These are phyloP conservation scores for Rhizopogon sp. DNA, from an alignment of 768 basidiomycete species.

Conservation along the genomic window DNA sequence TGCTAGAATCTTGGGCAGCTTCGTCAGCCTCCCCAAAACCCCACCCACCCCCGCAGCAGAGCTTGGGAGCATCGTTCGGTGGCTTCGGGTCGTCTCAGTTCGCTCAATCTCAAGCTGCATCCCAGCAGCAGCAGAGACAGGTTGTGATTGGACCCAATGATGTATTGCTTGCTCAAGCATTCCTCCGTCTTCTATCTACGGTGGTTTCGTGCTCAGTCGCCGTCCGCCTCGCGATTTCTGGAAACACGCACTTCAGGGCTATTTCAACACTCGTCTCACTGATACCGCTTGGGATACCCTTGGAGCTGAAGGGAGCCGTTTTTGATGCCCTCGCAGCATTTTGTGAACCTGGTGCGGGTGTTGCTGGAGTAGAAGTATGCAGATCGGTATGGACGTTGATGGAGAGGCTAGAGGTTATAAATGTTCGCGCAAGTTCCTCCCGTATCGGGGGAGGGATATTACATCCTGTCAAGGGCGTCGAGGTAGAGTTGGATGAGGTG, in stretches of 20 bases:
- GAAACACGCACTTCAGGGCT: constrained; percentile 75
- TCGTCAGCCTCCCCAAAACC: constrained; percentile 43
- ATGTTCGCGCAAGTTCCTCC: constrained; percentile 47
- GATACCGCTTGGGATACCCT: constrained; percentile 73
- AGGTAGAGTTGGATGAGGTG: constrained; percentile 84
- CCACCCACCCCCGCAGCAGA: constrained; percentile 39
- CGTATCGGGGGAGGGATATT: constrained; percentile 28
- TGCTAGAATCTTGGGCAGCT: constrained; percentile 71
- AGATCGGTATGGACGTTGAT: constrained; percentile 79
- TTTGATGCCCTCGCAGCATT: constrained; percentile 81
- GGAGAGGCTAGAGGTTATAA: constrained; percentile 82
- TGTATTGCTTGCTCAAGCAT: constrained; percentile 72
- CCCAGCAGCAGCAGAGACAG: constrained; percentile 40
- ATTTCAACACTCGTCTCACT: constrained; percentile 76
- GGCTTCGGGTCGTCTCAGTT: constrained; percentile 23
- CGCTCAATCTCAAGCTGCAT: constrained; percentile 20
- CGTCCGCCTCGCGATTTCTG: constrained; percentile 72
- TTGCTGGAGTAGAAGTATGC: constrained; percentile 72
- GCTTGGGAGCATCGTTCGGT: constrained; percentile 26
- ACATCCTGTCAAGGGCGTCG: constrained; percentile 68
- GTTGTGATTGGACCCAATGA: constrained; percentile 60
- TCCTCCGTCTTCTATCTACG: constrained; percentile 72
- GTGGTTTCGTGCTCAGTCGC: constrained; percentile 72
- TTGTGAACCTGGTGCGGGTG: constrained; percentile 74
- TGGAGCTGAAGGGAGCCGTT: constrained; percentile 86